These are phyloP conservation scores for Ceratobasidium sp. DNA, from an alignment of 1,284 basidiomycete genomes.

Conservation along the genomic window DNA sequence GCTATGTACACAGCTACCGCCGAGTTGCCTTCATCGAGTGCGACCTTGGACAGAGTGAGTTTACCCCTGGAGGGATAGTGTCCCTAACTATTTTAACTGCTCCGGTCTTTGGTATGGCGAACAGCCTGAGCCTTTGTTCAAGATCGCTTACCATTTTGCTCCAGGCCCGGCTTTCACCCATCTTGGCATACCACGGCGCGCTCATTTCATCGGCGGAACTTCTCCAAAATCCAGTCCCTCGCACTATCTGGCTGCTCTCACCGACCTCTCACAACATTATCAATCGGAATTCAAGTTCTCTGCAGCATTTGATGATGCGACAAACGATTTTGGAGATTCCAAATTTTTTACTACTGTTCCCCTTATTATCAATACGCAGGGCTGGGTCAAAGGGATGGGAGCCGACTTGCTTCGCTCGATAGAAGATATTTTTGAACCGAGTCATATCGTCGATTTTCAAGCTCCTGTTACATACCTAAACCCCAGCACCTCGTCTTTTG, in stretches of 20 bases:
- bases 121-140: not conserved
- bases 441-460: constrained; percentile 72
- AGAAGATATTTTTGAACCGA: constrained; percentile 75
- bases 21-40: constrained; percentile 92
- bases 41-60: constrained; percentile 95
- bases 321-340: constrained; percentile 47
- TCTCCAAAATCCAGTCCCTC: constrained; percentile 85
- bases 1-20: constrained; percentile 65
- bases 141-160: not conserved
- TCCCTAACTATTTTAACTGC: constrained; percentile 80
- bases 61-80: constrained; percentile 89
- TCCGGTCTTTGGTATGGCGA: constrained; percentile 76
- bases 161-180: constrained; percentile 90
- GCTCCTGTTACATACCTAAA: not conserved
- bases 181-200: constrained; percentile 75
- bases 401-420: constrained; percentile 82
- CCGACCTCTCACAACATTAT: constrained; percentile 79
- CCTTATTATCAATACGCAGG: constrained; percentile 95
- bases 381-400: constrained; percentile 96
- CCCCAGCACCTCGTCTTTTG: not conserved
- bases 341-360: constrained; percentile 66
- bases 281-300: constrained; percentile 76
- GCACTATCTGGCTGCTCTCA: constrained; percentile 81
- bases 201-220: constrained; percentile 87
- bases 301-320: constrained; percentile 51